These are phyloP conservation scores for Pascua guehoae DNA, from an alignment of 1,284 basidiomycete species.

Conservation along the genomic window DNA sequence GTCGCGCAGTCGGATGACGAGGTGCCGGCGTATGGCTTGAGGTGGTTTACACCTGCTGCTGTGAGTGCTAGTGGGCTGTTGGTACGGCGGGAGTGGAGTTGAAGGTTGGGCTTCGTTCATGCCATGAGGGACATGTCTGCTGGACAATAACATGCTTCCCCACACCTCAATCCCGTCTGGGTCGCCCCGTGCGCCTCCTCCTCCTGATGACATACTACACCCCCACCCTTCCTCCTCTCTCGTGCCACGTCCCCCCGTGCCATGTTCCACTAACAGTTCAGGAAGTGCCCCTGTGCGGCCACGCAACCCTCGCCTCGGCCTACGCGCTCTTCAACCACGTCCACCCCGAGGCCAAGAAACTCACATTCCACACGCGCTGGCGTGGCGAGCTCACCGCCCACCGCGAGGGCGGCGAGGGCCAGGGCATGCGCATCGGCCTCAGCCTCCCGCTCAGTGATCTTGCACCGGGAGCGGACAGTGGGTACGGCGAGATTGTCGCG, in stretches of 20 bases:
- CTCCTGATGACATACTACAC: neutral
- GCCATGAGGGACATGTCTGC: no score
- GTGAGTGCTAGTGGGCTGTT: constrained; percentile 14
- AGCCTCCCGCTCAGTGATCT: constrained; percentile 63
- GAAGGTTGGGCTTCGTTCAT: no score
- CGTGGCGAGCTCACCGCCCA: constrained; percentile 28
- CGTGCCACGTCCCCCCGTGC: no score
- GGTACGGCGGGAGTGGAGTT: neutral
- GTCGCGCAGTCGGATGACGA: constrained; percentile 13
- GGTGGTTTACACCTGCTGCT: constrained; percentile 39
- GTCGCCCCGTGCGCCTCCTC: neutral
- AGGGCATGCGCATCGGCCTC: constrained; percentile 57
- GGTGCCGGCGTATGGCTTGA: constrained; percentile 26
- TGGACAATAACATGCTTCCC: no score
- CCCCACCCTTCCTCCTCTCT: neutral
- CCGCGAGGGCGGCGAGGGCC: constrained; percentile 6
- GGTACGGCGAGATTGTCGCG: constrained; percentile 5
- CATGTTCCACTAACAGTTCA: constrained; percentile 2
- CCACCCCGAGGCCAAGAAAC: constrained; percentile 13
- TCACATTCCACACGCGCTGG: constrained; percentile 29
- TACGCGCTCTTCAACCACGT: constrained; percentile 24
- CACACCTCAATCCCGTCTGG: neutral
- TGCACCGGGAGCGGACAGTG: constrained; percentile 33
- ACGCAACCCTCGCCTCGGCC: constrained; percentile 38
- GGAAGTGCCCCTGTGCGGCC: constrained; percentile 41